Percentiles rank a stretch among this genome's conserved stretches.
These are phyloP conservation scores for Stenogyne calaminthoides DNA, from an alignment of 305 asterid genomes.

Conservation along the genomic window DNA sequence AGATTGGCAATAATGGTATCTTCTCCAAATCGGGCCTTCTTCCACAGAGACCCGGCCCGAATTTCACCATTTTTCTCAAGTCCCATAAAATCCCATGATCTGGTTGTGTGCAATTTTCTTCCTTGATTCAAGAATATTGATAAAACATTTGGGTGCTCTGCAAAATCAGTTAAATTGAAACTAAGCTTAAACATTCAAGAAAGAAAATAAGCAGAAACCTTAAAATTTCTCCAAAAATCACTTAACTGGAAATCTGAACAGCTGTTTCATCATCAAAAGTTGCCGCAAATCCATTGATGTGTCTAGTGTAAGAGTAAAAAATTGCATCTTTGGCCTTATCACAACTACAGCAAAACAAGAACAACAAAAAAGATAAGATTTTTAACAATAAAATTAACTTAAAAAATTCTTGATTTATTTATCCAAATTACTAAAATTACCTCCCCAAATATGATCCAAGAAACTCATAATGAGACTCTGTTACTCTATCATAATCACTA, in stretches of 20 bases:
- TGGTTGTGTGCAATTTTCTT: constrained; percentile 77
- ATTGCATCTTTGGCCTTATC: constrained; percentile 72
- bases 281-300: constrained; percentile 98
- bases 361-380: constrained; percentile 6
- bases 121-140: constrained; percentile 88
- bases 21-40: constrained; percentile 84
- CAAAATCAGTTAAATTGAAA: constrained; percentile 9
- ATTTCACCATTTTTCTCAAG: constrained; percentile 58
- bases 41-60: constrained; percentile 62
- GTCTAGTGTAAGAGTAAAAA: constrained; percentile 76
- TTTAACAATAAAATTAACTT: neutral
- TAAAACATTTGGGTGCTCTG: constrained; percentile 76
- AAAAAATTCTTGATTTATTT: neutral
- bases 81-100: constrained; percentile 91
- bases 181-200: neutral
- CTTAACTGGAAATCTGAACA: constrained; percentile 58
- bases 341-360: constrained; percentile 36
- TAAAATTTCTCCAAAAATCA: constrained; percentile 12
- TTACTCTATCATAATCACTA: constrained; percentile 56
- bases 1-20: constrained; percentile 82
- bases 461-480: constrained; percentile 67
- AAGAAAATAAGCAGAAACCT: neutral
- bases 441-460: constrained; percentile 89
- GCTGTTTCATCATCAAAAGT: constrained; percentile 70
- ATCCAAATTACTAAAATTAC: constrained; percentile 38